phyloP scores from a whole-genome alignment of 2,329 filamentous ascomycete species.

The Microcera coccophila region DNA sequence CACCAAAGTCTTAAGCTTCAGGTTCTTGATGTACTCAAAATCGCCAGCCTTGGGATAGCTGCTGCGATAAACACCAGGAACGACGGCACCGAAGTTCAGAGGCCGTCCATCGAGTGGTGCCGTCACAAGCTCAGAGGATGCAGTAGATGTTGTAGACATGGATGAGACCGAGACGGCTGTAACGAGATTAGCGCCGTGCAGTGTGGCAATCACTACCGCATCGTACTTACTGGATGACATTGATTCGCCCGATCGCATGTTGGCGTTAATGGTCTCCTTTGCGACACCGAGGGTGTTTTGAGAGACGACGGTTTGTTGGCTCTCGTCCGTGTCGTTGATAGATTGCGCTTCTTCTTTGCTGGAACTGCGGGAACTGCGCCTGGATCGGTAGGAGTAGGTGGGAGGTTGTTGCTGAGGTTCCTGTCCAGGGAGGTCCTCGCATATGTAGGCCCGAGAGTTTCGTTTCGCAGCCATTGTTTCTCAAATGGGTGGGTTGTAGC shows the following conservation, averaged over 20 bases:
- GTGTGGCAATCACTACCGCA: not conserved
- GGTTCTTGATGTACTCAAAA: conserved; percentile 62
- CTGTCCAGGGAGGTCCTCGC: conserved; percentile 6
- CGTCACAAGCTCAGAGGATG: conserved; percentile 17
- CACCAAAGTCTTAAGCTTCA: conserved; percentile 77
- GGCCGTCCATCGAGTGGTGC: conserved; percentile 41
- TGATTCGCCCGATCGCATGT: conserved; percentile 12
- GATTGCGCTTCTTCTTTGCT: conserved; percentile 26
- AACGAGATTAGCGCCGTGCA: conserved; percentile 7
- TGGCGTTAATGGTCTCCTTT: conserved; percentile 12
- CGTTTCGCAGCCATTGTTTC: conserved; percentile 2
- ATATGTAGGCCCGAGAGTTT: conserved; percentile 2
- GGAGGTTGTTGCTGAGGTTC: conserved; percentile 5
- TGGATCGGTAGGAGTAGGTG: conserved; percentile 23
- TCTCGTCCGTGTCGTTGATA: conserved; percentile 23
- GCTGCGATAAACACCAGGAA: conserved; percentile 74
- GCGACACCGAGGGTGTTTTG: conserved; percentile 11
- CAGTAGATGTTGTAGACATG: conserved; percentile 15
- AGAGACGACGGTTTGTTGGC: conserved; percentile 13
- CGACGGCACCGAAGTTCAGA: conserved; percentile 71
- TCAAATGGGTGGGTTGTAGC: not conserved
- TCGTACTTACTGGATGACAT: conserved; percentile 16
- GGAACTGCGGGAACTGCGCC: conserved; percentile 30
- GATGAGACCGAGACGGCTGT: conserved; percentile 16
- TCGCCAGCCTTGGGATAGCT: conserved; percentile 72